These are phyloP conservation scores for Dorcoceras hygrometricum DNA, from an alignment of 257 asterid species.

Conservation along the genomic window DNA sequence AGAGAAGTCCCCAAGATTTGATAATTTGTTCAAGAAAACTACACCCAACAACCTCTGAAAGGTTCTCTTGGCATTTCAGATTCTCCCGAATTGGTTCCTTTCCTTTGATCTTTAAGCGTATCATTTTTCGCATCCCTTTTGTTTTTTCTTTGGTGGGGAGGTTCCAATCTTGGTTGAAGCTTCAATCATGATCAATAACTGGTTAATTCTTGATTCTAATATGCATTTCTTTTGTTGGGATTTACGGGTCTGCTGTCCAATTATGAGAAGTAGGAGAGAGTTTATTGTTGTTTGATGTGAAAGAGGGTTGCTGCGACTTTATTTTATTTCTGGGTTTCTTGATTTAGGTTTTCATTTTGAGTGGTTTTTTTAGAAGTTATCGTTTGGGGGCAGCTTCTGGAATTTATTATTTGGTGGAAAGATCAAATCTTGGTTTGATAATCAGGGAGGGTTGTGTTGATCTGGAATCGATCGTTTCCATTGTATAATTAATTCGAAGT, in stretches of 20 bases:
- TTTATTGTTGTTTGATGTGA: constrained; percentile 28
- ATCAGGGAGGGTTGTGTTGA: constrained; percentile 10
- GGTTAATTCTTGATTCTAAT: constrained; percentile 36
- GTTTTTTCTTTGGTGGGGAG: neutral
- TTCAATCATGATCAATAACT: constrained; percentile 27
- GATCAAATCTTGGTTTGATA: constrained; percentile 19
- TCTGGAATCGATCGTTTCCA: constrained; percentile 17
- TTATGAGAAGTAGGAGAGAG: constrained; percentile 21
- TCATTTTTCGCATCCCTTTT: constrained; percentile 12
- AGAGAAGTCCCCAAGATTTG: constrained; percentile 25
- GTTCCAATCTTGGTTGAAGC: constrained; percentile 15
- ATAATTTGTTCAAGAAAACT: constrained; percentile 32
- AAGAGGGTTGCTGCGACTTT: constrained; percentile 22
- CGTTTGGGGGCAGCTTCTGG: constrained; percentile 17
- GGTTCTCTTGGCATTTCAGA: constrained; percentile 28
- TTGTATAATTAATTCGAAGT: neutral
- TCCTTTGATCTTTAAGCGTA: constrained; percentile 31
- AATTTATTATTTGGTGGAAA: constrained; percentile 4
- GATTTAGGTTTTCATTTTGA: constrained; percentile 30
- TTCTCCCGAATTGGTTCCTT: constrained; percentile 26
- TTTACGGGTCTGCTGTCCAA: constrained; percentile 28
- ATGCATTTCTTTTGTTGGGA: constrained; percentile 28
- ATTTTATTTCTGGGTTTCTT: constrained; percentile 6
- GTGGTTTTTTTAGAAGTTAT: constrained; percentile 13
- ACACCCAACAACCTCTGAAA: constrained; percentile 38